phyloP scores from a whole-genome alignment of 148 eudicot species.

The Nepenthes gracilis region DNA sequence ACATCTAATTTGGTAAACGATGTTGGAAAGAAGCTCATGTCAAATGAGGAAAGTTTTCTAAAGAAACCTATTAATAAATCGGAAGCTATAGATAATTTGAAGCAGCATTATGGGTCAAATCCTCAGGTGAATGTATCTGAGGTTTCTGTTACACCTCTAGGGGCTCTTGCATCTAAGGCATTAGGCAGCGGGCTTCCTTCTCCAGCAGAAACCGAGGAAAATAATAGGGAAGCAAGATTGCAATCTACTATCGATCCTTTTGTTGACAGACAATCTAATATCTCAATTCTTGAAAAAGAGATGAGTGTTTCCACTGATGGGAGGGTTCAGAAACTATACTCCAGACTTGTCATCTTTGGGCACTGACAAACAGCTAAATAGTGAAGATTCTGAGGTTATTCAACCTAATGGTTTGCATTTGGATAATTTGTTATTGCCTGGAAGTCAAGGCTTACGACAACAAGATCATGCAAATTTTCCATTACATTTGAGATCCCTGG shows the following conservation, averaged over 20 bases:
- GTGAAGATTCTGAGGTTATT: conserved; percentile 16
- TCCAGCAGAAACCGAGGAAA: conserved; percentile 9
- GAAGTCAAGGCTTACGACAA: conserved; percentile 17
- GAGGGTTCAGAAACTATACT: conserved; percentile 21
- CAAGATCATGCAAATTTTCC: conserved; percentile 19
- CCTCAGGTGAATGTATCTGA: conserved; percentile 6
- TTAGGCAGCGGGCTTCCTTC: conserved; percentile 16
- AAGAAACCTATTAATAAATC: conserved; percentile 22
- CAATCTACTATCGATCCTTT: background rate
- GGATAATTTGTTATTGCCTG: conserved; percentile 18
- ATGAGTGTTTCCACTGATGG: conserved; percentile 16
- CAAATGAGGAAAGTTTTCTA: conserved; percentile 24
- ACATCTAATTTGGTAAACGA: conserved; percentile 19
- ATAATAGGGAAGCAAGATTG: background rate
- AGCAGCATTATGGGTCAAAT: conserved; percentile 16
- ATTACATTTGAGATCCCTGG: conserved; percentile 20
- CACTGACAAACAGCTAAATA: conserved; percentile 19
- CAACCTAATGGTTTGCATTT: conserved; percentile 19
- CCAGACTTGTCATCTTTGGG: conserved; percentile 19
- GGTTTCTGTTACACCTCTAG: conserved; percentile 8
- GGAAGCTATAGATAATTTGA: conserved; percentile 24
- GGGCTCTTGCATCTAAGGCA: conserved; percentile 12
- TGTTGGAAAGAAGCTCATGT: conserved; percentile 23
- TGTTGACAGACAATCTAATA: conserved; percentile 16
- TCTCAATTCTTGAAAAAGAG: conserved; percentile 14